Percentiles rank a stretch among this genome's conserved stretches.
Evolutionary conservation across 2,329 filamentous ascomycete species (phyloP).

Genomic region (Helicocarpus griseus): DNA sequence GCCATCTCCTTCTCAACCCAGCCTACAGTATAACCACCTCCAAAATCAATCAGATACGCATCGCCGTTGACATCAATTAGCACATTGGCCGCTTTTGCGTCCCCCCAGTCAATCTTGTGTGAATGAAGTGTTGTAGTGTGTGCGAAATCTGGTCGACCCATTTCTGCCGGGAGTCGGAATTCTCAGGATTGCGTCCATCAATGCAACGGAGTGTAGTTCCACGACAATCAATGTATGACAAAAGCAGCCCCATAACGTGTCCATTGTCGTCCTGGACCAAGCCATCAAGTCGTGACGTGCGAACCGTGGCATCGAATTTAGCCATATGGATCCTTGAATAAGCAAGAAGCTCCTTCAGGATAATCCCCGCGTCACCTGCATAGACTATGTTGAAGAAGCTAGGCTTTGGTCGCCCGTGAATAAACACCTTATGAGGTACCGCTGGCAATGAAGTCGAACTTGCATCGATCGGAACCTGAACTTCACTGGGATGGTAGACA

Average conservation of each 20-base stretch:
- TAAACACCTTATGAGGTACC: slow-evolving; percentile 12
- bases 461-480: slow-evolving; percentile 10
- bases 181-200: slow-evolving; percentile 5
- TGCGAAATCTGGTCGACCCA: slow-evolving; percentile 10
- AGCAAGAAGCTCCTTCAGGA: slow-evolving; percentile 6
- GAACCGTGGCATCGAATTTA: slow-evolving; percentile 6
- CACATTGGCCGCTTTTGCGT: slow-evolving; percentile 21
- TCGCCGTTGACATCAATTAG: slow-evolving; percentile 17
- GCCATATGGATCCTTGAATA: slow-evolving; percentile 9
- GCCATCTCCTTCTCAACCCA: slow-evolving; percentile 17
- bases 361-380: slow-evolving; percentile 10
- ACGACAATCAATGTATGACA: slow-evolving; percentile 12
- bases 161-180: slow-evolving; percentile 7
- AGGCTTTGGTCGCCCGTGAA: slow-evolving; percentile 7
- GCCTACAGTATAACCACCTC: slow-evolving; percentile 18
- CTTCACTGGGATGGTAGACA: slow-evolving; percentile 10
- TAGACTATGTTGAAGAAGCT: slow-evolving; percentile 15
- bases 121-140: slow-evolving; percentile 11
- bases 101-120: slow-evolving; percentile 18
- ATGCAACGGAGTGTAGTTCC: slow-evolving; percentile 7
- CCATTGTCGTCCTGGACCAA: slow-evolving; percentile 10
- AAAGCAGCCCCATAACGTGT: slow-evolving; percentile 7
- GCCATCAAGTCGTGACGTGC: slow-evolving; percentile 12
- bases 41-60: slow-evolving; percentile 22
- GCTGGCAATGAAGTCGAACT: slow-evolving; percentile 9